These are phyloP conservation scores for Apiospora saccharicola DNA, from an alignment of 2,329 filamentous ascomycete species.

Conservation along the genomic window DNA sequence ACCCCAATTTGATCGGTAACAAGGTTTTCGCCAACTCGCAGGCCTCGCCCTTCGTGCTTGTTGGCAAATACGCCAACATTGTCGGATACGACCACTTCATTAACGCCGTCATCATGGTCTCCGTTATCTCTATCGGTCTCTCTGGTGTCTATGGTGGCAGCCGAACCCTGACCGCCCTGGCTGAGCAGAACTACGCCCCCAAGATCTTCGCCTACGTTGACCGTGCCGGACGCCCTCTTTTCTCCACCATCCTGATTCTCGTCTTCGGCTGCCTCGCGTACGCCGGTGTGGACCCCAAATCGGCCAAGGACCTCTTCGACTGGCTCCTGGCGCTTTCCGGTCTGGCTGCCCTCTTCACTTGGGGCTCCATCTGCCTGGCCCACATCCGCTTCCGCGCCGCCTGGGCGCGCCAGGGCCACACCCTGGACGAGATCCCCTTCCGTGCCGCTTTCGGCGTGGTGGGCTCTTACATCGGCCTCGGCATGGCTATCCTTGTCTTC, in stretches of 20 bases:
- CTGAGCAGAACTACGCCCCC: constrained; percentile 66
- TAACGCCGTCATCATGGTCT: constrained; percentile 67
- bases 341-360: constrained; percentile 55
- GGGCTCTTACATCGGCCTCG: constrained; percentile 71
- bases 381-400: constrained; percentile 55
- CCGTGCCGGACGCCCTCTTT: constrained; percentile 63
- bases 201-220: constrained; percentile 65
- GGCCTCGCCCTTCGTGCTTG: constrained; percentile 67
- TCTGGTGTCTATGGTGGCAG: constrained; percentile 67
- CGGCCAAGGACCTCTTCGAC: constrained; percentile 62
- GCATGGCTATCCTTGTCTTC: constrained; percentile 63
- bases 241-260: constrained; percentile 57
- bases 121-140: constrained; percentile 66
- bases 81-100: constrained; percentile 62
- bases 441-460: constrained; percentile 64
- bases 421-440: constrained; percentile 72
- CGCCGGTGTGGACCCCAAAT: constrained; percentile 68
- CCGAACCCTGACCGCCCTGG: constrained; percentile 65
- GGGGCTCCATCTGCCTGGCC: constrained; percentile 54
- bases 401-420: constrained; percentile 47
- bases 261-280: constrained; percentile 67
- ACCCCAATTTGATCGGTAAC: constrained; percentile 57
- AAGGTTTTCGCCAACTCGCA: constrained; percentile 54
- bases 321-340: constrained; percentile 58
- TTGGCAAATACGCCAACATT: constrained; percentile 60